A percentile compares a stretch with the other conserved stretches of the same genome.
Evolutionary conservation across 2,329 filamentous ascomycete species (phyloP).

Genomic region (Xylariaceae sp.): DNA sequence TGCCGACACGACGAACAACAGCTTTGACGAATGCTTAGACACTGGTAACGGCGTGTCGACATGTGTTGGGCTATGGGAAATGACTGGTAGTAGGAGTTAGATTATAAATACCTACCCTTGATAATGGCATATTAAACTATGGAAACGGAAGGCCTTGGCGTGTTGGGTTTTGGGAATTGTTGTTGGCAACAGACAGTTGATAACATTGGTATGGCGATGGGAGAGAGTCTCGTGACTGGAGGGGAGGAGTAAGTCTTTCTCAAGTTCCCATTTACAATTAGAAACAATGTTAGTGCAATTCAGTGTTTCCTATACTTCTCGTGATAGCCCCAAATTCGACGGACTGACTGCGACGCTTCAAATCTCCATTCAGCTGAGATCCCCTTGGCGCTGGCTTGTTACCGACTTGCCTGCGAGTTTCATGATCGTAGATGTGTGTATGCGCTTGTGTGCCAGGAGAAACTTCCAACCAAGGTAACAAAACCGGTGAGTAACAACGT

Average conservation of each 20-base stretch:
- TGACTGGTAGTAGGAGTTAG: too few relatives aligned
- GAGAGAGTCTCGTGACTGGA: background rate
- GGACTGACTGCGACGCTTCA: background rate
- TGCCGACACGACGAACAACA: background rate
- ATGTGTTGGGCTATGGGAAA: too few relatives aligned
- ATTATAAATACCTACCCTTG: too few relatives aligned
- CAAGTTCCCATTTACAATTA: too few relatives aligned
- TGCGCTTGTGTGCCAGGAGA: too few relatives aligned
- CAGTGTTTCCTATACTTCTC: background rate
- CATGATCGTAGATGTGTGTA: background rate
- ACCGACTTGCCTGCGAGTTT: background rate
- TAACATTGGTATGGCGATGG: background rate
- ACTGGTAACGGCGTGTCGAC: too few relatives aligned
- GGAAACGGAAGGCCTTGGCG: too few relatives aligned
- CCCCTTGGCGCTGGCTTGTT: background rate
- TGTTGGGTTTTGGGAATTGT: constrained; percentile 1
- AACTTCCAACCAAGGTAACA: too few relatives aligned
- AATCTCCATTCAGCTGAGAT: background rate
- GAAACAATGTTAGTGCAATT: too few relatives aligned
- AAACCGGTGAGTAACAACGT: too few relatives aligned
- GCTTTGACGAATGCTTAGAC: constrained; percentile 4
- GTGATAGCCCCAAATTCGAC: background rate
- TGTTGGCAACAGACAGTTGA: background rate
- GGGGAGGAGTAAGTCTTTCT: background rate
- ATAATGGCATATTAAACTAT: background rate